Base-by-base conservation (phyloP, 306 rosid species). In the Begonia peltatifolia region DNA sequence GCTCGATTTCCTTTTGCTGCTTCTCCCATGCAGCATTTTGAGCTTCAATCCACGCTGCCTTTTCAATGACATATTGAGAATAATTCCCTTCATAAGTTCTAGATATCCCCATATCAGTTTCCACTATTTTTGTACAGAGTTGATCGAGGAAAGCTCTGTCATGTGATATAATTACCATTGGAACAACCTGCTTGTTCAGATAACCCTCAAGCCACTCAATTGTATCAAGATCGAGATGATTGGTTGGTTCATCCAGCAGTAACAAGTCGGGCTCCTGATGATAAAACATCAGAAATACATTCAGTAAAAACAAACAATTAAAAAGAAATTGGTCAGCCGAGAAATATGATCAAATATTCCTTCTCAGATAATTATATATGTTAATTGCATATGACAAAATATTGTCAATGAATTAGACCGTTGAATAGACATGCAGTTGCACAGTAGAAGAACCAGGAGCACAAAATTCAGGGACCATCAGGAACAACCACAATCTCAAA, bases 71-170 rank as follows among this genome's bases (percentile, higher is more conserved):
- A 68, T 64, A 90, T 71, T 83, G 70, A 7, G 97, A 90, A 79
- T 90, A 90, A 63, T 90, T 90, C 59, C 97, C 97, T 18, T 61
- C 86, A 52, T 47, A 90, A 10, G 94, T 90, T 60, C 92, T 80
- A 57, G 94, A 71, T 16, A 86, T 80, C 52, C 95, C 99, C 94
- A 90, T 76, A 56, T 86, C 99, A 58, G 99, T 90, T 70, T 90
- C 99, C 87, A 90, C 99, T 61, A 90, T 90, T 73, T 90, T 90
- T 13, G 95, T 86, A 70, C 99, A 90, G 58, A 90, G 84, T 64
- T 86, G 99, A 73, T 90, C 99, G 9, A 90, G 94, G 70, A 90
- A 85, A 65, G 99, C 99, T 69, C 99, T 68, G 74, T 85, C 99
- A 59, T 90, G 99, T 51, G 99, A 90, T 68, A 90, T 86, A 67